These are phyloP conservation scores for Tagetes patula DNA, from an alignment of 129 eudicot genomes.

Conservation along the genomic window DNA sequence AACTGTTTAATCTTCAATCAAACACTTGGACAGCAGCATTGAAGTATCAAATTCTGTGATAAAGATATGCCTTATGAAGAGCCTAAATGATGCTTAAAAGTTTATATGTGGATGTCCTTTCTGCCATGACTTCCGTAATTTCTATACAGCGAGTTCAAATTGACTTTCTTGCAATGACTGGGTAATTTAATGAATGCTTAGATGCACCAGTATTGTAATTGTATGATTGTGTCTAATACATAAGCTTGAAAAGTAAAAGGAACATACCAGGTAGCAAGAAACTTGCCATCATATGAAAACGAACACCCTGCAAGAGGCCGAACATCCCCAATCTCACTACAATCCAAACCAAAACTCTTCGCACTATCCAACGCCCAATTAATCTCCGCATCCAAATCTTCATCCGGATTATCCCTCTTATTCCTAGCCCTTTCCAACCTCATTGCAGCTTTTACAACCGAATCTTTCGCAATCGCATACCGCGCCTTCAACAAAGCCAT, in stretches of 20 bases:
- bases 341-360: conserved; percentile 49
- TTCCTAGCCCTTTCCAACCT: conserved; percentile 78
- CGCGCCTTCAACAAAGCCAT: conserved; percentile 64
- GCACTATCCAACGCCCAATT: conserved; percentile 80
- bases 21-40: background rate
- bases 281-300: conserved; percentile 65
- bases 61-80: background rate
- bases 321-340: conserved; percentile 89
- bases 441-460: conserved; percentile 58
- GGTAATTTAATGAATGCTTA: background rate
- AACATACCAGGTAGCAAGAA: conserved; percentile 87
- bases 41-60: background rate
- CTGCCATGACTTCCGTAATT: too few relatives aligned
- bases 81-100: background rate
- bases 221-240: background rate
- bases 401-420: conserved; percentile 90
- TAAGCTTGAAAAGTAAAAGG: background rate
- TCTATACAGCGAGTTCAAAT: background rate
- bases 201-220: background rate
- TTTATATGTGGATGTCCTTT: background rate
- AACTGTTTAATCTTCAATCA: background rate
- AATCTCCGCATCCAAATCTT: conserved; percentile 87
- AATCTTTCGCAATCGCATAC: conserved; percentile 60
- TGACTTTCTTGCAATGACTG: background rate
- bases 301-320: conserved; percentile 91